Evolutionary conservation across 2,329 filamentous ascomycete species (phyloP), one percentile per base, ranked within the genome.

Genomic region (Xylariaceae sp.): DNA sequence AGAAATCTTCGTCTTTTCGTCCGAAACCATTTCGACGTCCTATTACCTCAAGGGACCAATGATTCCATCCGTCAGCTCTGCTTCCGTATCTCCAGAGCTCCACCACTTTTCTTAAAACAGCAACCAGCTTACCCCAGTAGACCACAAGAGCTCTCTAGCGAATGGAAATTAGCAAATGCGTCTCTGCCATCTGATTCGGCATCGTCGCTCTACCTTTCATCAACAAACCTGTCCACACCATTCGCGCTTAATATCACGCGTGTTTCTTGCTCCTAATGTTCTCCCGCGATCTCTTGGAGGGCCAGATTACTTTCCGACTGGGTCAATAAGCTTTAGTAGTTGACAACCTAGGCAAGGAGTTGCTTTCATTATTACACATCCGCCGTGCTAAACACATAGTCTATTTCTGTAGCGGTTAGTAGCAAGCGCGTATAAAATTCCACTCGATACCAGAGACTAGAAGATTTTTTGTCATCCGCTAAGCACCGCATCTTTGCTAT

Each of bases 101-200:
- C 59, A 53, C 56, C 44, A 24, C 29, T 34, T 58, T 62, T 50
- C 58, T 55, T 36, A 58, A 58, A 54, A 45, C 46, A 46, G 55
- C 47, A 58, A 55, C 23, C 31, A 61, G 55, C 58, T 58, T 11
- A 59, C 47, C 56, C 59, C 24, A 17, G 60, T 21, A 26, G 56
- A 31, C 39, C 57, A 54, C 60, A 45, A 54, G 41, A 60, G 44
- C 44, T 47, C 44, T 28, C 37, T 8, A 39, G 43, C 60, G 58
- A 62, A 62, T 62, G 53, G 49, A 53, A 46, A 28, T 28, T 17
- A 11, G 14, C 21, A 55, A 37, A 47, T 11, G 40, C 49, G 23
- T 57, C 56, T 52, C 39, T 54, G 41, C n/a, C 16, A 19, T 52
- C 57, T 62, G 53, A 62, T 62, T 62, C 53, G 60, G 39, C 43